A percentile compares a stretch with the other conserved stretches of the same genome.
Evolutionary conservation across 2,329 filamentous ascomycete genomes (phyloP).

Genomic region (Penicillium griseofulvum): DNA sequence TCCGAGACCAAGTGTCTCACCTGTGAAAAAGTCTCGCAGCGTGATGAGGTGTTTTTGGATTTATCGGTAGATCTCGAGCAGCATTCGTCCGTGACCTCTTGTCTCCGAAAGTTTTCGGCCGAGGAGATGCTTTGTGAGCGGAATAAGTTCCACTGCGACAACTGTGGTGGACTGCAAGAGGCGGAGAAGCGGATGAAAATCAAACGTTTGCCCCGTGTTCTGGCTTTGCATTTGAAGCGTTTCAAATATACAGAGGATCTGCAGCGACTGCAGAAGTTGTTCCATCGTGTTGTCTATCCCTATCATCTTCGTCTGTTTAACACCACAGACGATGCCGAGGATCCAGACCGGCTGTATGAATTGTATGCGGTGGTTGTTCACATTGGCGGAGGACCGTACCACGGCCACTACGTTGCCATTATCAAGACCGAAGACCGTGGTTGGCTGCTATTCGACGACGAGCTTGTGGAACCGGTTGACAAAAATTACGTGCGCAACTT

Average conservation of each 20-base stretch:
- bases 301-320: slow-evolving; percentile 97
- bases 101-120: slow-evolving; percentile 90
- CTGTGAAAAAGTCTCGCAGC: slow-evolving; percentile 90
- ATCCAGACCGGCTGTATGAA: slow-evolving; percentile 91
- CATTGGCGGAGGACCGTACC: slow-evolving; percentile 93
- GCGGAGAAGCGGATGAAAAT: slow-evolving; percentile 99
- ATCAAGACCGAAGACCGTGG: slow-evolving; percentile 96
- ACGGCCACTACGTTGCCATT: slow-evolving; percentile 95
- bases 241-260: slow-evolving; percentile 99
- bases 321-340: slow-evolving; percentile 90
- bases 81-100: slow-evolving; percentile 94
- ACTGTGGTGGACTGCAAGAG: slow-evolving; percentile 92
- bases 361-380: slow-evolving; percentile 96
- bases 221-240: slow-evolving; percentile 89
- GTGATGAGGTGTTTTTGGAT: slow-evolving; percentile 94
- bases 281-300: slow-evolving; percentile 94
- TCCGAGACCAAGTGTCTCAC: slow-evolving; percentile 96
- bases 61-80: slow-evolving; percentile 93
- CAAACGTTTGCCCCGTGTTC: slow-evolving; percentile 84
- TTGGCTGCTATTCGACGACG: slow-evolving; percentile 95
- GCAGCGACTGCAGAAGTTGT: slow-evolving; percentile 89
- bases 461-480: slow-evolving; percentile 97
- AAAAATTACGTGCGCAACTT: slow-evolving; percentile 96
- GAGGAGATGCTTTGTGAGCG: slow-evolving; percentile 98
- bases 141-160: slow-evolving; percentile 98